phyloP scores from a whole-genome alignment of 163 green algal genomes.

The Coccomyxa subellipsoidea region DNA sequence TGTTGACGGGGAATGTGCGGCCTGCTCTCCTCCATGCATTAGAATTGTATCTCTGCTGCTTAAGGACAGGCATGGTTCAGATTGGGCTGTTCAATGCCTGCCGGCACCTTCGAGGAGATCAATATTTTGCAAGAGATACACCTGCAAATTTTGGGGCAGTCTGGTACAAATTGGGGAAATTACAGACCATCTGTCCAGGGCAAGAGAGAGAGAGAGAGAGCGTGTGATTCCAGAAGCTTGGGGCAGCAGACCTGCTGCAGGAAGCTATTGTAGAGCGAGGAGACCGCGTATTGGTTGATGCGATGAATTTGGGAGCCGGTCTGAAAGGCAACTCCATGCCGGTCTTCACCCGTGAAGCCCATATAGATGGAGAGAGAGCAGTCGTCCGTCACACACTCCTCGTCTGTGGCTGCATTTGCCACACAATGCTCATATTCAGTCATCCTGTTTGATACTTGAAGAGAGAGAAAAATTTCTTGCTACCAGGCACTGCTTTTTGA shows the following conservation, averaged over 20 bases:
- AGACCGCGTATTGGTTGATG: conserved; percentile 28
- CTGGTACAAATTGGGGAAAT: too few species aligned
- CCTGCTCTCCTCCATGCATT: not conserved
- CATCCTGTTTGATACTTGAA: not conserved
- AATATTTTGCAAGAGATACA: too few species aligned
- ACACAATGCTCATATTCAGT: not conserved
- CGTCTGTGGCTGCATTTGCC: not conserved
- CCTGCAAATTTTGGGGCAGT: too few species aligned
- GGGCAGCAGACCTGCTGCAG: too few species aligned
- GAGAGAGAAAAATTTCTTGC: not conserved
- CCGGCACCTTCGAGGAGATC: too few species aligned
- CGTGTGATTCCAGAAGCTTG: too few species aligned
- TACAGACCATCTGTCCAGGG: too few species aligned
- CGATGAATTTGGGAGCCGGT: conserved; percentile 17
- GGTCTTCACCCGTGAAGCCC: conserved; percentile 25
- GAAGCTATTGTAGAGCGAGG: conserved; percentile 22
- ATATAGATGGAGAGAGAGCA: conserved; percentile 26
- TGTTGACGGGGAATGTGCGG: not conserved
- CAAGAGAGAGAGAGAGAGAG: too few species aligned
- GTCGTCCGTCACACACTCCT: not conserved
- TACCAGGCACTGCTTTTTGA: not conserved
- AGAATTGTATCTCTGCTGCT: not conserved
- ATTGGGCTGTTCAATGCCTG: too few species aligned
- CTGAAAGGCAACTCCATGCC: conserved; percentile 16
- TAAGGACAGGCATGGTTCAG: not conserved